Evolutionary conservation across 2,329 filamentous ascomycete species (phyloP).

Genomic region (Aureobasidium sp.): DNA sequence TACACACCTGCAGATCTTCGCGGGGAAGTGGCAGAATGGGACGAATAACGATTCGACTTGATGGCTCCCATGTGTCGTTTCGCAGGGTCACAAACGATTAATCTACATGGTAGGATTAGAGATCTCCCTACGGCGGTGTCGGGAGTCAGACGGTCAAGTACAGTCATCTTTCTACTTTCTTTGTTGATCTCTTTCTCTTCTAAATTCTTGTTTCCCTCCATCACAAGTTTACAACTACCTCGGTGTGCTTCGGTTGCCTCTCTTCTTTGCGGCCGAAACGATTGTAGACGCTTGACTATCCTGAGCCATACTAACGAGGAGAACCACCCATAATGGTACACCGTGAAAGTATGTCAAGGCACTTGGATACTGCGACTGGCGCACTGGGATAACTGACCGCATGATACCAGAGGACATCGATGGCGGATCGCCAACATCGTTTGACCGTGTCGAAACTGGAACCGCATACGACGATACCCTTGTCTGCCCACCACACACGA

Average conservation of each 20-base stretch:
- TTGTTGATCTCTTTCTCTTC: not conserved
- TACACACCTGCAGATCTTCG: constrained; percentile 11
- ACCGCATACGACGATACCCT: constrained; percentile 34
- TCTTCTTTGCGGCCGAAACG: not conserved
- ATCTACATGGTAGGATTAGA: not conserved
- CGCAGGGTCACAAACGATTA: not conserved
- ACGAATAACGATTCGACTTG: constrained; percentile 8
- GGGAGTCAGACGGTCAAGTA: not conserved
- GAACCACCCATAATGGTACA: not conserved
- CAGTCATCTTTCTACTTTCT: constrained; percentile 2
- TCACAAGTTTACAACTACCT: not conserved
- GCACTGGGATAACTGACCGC: not conserved
- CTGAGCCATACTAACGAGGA: too few relatives aligned
- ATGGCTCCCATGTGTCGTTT: constrained; percentile 11
- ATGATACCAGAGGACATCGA: constrained; percentile 9
- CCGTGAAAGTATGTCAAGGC: not conserved
- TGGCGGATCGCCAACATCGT: constrained; percentile 1
- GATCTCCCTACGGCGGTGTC: constrained; percentile 1
- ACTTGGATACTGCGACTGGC: not conserved
- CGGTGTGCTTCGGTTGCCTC: not conserved
- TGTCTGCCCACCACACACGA: constrained; percentile 44
- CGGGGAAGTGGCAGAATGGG: not conserved
- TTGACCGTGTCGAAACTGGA: not conserved
- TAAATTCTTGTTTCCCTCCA: not conserved
- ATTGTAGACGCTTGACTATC: not conserved